Base-by-base conservation (phyloP, 2,329 filamentous ascomycete species). In the Fusarium clavum region DNA sequence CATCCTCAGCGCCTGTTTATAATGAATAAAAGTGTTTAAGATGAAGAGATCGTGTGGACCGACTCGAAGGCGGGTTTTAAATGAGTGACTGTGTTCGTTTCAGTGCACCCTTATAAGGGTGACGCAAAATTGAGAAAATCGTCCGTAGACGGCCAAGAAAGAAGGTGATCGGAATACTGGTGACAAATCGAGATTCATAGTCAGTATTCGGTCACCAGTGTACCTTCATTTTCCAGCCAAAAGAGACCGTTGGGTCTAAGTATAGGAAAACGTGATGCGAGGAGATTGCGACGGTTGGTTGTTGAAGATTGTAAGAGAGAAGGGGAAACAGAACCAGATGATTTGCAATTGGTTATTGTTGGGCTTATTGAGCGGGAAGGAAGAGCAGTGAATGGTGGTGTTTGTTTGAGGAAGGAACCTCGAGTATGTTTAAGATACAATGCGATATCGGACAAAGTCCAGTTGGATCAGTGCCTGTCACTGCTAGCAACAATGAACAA, bases 1-100 rank as follows among this genome's bases (percentile, higher is more conserved):
- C 41, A 80, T 79, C 18, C 58, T 64, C 40, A 52, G 43, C 29
- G 22, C 43, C 18, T 34, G 25, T 49, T 24, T 48, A 12, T 43
- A 43, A 27, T 29, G 12, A n/a, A 40, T 8, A n/a, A n/a, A 22
- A 24, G 25, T 20, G n/a, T 12, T 25, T 8, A 12, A 27, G 48
- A 51, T 25, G 34, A 57, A 38, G 18, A 22, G 10, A 53, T 43
- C 24, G 45, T 27, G 20, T 51, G 44, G 16, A 16, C 44, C 9
- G 34, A n/a, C 29, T 27, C 44, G 30, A 20, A 10, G 32, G 46
- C 41, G 29, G 38, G 16, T 53, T 48, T 32, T 34, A 30, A 49
- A 34, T 34, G 44, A 45, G 27, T 32, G 32, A 40, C 51, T 57
- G 25, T 40, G 18, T 38, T 51, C 45, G 45, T 41, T 41, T 49